These are phyloP conservation scores for Euclidium syriacum DNA, from an alignment of 345 rosid genomes.

Conservation along the genomic window DNA sequence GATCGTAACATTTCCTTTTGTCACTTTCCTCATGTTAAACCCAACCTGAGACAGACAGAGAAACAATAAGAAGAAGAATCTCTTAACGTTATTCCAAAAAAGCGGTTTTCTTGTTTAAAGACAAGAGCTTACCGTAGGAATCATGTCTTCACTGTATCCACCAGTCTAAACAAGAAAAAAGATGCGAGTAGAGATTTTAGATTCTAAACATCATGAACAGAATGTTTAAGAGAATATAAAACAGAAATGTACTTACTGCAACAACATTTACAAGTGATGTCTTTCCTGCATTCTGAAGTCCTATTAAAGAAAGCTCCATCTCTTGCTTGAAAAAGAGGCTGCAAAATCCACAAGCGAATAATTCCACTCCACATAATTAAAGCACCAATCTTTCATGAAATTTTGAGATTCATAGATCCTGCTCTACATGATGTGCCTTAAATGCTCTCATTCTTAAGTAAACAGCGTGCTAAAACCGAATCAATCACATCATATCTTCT, in stretches of 20 bases:
- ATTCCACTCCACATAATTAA: too few species aligned
- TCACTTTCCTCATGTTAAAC: constrained; percentile 84
- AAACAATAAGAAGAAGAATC: background rate
- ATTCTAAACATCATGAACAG: background rate
- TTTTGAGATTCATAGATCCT: background rate
- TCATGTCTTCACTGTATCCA: constrained; percentile 92
- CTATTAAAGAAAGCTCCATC: constrained; percentile 65
- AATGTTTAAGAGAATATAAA: background rate
- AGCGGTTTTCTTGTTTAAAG: background rate
- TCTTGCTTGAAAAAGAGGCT: constrained; percentile 69
- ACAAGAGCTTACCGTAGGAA: constrained; percentile 58
- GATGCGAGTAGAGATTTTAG: background rate
- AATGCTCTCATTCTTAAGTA: background rate
- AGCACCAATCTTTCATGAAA: background rate
- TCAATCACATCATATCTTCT: background rate
- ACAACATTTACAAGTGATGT: constrained; percentile 67
- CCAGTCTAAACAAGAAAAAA: constrained; percentile 44
- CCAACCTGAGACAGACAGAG: constrained; percentile 60
- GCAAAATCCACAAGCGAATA: too few species aligned
- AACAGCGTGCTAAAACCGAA: background rate
- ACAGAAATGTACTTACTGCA: constrained; percentile 40
- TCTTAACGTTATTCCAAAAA: background rate
- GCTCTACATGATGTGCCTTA: background rate
- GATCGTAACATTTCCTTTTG: constrained; percentile 79
- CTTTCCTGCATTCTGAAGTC: constrained; percentile 72